phyloP scores from a whole-genome alignment of 805 yeast genomes.

The Wickerhamiella sergipiensis region DNA sequence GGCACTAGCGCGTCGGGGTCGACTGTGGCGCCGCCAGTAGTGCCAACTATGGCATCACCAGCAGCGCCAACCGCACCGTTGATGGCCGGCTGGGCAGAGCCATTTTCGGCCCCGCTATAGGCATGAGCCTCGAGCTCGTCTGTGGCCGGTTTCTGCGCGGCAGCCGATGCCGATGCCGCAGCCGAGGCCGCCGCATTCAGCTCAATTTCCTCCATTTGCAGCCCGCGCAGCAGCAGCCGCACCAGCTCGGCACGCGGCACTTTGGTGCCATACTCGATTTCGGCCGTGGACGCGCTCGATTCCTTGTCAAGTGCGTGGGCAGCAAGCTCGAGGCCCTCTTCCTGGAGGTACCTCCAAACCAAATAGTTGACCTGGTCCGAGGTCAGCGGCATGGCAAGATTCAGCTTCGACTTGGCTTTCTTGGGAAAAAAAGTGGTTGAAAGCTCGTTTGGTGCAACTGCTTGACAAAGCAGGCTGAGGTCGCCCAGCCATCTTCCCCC shows the following conservation, averaged over 20 bases:
- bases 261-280: conserved; percentile 29
- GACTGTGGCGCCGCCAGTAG: not conserved
- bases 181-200: conserved; percentile 11
- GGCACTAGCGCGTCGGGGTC: not conserved
- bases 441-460: no score
- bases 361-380: conserved; percentile 79
- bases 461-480: not conserved
- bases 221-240: conserved; percentile 72
- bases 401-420: no score
- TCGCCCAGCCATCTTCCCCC: not conserved
- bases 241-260: conserved; percentile 76
- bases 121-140: not conserved
- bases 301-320: conserved; percentile 74
- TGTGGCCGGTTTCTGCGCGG: conserved; percentile 4
- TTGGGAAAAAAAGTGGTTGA: no score
- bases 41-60: no score
- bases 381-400: conserved; percentile 35
- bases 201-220: conserved; percentile 62
- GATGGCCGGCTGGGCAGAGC: no score
- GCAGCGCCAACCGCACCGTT: no score
- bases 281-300: conserved; percentile 34
- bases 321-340: conserved; percentile 48
- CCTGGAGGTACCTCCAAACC: conserved; percentile 87
- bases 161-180: conserved; percentile 28
- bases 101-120: no score